Evolutionary conservation across 257 asterid species (phyloP).

Genomic region (Nyctanthes arbortristis): DNA sequence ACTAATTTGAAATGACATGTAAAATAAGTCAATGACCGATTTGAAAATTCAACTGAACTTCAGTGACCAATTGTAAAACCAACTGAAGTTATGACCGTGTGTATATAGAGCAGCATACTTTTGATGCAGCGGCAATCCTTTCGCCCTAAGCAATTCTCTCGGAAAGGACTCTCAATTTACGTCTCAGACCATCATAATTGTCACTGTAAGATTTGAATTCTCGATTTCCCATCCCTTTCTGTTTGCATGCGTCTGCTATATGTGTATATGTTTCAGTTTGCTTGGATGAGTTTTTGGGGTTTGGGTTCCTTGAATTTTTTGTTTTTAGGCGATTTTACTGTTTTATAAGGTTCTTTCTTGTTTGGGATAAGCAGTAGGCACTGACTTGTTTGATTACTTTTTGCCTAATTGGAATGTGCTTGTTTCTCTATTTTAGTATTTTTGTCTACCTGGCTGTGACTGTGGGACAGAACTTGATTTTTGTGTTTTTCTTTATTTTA

Average conservation of each 20-base stretch:
- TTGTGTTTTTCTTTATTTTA: neutral
- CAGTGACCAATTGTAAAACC: neutral
- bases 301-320: neutral
- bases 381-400: neutral
- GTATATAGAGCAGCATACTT: slow-evolving; percentile 12
- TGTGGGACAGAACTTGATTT: neutral
- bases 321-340: neutral
- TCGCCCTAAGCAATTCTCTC: neutral
- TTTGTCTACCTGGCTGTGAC: neutral
- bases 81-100: slow-evolving; percentile 8
- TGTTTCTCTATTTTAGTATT: neutral
- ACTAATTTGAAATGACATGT: no score
- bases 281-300: neutral
- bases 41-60: no score
- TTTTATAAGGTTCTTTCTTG: neutral
- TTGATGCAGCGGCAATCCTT: neutral
- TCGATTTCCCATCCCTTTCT: neutral
- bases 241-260: neutral
- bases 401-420: neutral
- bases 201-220: neutral
- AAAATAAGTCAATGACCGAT: no score
- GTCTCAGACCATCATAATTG: neutral
- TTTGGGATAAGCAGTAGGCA: slow-evolving; percentile 7
- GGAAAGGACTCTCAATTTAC: neutral
- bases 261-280: neutral